A percentile compares a stretch with the other conserved stretches of the same genome.
phyloP scores from a whole-genome alignment of 139 green algal species.

The Zygnema cylindricum region DNA sequence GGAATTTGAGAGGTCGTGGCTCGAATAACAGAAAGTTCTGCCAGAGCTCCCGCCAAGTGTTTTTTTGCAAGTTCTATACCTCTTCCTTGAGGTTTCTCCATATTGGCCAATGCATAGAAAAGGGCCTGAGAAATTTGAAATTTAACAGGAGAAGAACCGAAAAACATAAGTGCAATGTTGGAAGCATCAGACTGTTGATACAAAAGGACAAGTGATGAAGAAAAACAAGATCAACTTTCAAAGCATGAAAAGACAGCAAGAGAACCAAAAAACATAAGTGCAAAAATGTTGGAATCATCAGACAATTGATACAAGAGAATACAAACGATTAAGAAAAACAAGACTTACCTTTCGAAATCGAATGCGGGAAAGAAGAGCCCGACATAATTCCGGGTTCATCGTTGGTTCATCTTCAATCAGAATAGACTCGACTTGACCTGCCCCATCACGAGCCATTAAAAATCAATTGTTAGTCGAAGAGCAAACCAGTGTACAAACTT shows the following conservation, averaged over 20 bases:
- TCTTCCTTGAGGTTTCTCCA: conserved; percentile 43
- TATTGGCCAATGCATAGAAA: conserved; percentile 1
- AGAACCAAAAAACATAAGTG: background rate
- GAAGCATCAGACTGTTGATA: no score
- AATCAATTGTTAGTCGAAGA: no score
- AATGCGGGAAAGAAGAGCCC: conserved; percentile 16
- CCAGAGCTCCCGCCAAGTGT: conserved; percentile 3
- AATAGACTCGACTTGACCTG: background rate
- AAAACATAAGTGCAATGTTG: no score
- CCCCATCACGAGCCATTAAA: background rate
- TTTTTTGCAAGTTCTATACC: conserved; percentile 32
- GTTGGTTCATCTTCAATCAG: conserved; percentile 15
- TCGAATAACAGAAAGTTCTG: conserved; percentile 25
- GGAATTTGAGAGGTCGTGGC: background rate
- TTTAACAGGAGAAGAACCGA: no score
- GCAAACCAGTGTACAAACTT: no score
- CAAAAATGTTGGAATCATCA: background rate
- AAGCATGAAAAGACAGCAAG: background rate
- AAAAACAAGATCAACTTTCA: background rate
- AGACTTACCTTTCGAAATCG: conserved; percentile 20
- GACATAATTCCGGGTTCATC: conserved; percentile 1
- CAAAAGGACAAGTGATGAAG: no score
- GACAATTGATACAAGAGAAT: background rate
- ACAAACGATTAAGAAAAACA: background rate
- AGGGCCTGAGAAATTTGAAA: conserved; percentile 31